A percentile compares a stretch with the other conserved stretches of the same genome.
These are phyloP conservation scores for Ampelocalamus luodianensis DNA, from an alignment of 176 grass and related monocot species.

Conservation along the genomic window DNA sequence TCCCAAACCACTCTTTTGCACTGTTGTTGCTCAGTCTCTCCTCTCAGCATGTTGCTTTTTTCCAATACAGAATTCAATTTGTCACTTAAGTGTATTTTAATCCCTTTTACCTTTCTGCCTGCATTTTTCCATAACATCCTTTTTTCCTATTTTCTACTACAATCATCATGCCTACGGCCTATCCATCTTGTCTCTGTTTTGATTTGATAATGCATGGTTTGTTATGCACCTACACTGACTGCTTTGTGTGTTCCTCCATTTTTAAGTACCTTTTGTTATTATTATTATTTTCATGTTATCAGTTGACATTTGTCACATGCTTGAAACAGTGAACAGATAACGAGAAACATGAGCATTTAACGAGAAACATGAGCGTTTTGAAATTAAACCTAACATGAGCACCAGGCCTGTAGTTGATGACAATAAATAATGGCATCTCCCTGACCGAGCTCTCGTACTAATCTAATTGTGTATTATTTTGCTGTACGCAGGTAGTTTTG, in stretches of 20 bases:
- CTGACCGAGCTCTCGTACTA: not conserved
- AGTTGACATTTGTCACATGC: not conserved
- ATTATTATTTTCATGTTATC: not conserved
- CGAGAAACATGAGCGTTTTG: too few species aligned
- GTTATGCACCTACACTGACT: not conserved
- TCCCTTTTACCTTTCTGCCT: too few species aligned
- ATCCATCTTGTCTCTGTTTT: not conserved
- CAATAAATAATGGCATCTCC: not conserved
- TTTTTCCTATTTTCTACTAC: not conserved
- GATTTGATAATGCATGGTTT: not conserved
- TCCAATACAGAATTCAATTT: not conserved
- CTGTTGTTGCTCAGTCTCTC: not conserved
- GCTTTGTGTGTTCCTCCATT: not conserved
- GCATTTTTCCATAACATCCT: too few species aligned
- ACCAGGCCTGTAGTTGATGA: not conserved
- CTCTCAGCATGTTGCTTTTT: not conserved
- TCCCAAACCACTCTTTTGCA: not conserved
- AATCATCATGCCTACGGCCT: not conserved
- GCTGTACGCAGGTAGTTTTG: constrained; percentile 59
- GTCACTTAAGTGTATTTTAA: too few species aligned
- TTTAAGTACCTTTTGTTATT: not conserved
- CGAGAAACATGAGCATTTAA: not conserved
- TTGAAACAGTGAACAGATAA: not conserved
- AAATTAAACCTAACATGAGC: not conserved
- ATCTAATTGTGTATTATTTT: not conserved